phyloP scores from a whole-genome alignment of 2,329 filamentous ascomycete genomes.

The Scortechinia acanthostroma region DNA sequence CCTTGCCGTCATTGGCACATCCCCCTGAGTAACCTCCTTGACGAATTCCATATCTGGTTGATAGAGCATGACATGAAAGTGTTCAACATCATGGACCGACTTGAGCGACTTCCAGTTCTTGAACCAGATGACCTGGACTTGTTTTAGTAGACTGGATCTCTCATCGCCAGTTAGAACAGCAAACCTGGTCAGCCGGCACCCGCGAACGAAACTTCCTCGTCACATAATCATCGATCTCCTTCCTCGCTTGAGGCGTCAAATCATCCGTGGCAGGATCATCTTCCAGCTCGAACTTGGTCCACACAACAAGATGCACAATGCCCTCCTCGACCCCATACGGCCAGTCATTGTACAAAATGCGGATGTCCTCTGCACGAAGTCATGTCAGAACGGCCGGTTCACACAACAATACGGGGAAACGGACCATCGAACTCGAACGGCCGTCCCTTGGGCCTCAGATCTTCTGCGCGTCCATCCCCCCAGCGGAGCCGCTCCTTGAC shows the following conservation, averaged over 20 bases:
- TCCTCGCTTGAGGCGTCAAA: constrained; percentile 54
- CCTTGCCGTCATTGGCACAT: constrained; percentile 56
- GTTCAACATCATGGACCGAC: constrained; percentile 79
- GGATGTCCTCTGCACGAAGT: constrained; percentile 45
- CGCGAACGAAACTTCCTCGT: constrained; percentile 51
- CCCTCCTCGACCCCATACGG: constrained; percentile 76
- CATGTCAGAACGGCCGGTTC: constrained; percentile 27
- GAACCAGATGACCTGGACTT: constrained; percentile 64
- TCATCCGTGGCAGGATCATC: constrained; percentile 62
- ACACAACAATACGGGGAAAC: background rate
- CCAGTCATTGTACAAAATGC: constrained; percentile 84
- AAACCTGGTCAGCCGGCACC: constrained; percentile 43
- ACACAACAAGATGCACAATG: constrained; percentile 81
- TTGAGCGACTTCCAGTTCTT: constrained; percentile 84
- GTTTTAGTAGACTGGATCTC: constrained; percentile 10
- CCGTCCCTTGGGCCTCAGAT: background rate
- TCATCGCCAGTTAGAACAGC: constrained; percentile 12
- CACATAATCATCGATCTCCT: constrained; percentile 67
- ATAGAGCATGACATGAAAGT: constrained; percentile 90
- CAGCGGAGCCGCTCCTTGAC: constrained; percentile 65
- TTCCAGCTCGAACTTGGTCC: constrained; percentile 80
- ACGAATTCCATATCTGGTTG: constrained; percentile 68
- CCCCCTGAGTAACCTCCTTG: constrained; percentile 63
- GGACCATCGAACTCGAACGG: background rate
- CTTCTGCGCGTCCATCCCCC: constrained; percentile 33